Base-by-base conservation (phyloP, 116 monocot species). In the Posidonia oceanica region DNA sequence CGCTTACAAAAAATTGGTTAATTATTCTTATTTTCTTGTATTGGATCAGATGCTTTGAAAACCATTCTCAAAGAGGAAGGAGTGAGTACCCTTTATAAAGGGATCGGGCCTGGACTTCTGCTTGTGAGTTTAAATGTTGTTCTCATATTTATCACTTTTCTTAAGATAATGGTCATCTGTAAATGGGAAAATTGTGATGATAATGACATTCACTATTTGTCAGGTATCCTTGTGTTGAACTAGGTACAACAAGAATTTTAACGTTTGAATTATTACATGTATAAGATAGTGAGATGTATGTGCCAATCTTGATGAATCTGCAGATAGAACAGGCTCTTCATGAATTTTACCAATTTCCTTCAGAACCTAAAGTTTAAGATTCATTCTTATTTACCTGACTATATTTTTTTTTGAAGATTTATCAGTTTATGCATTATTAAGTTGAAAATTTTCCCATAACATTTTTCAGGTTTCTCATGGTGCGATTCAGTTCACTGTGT, bases 41-140 rank as follows among this genome's bases (percentile, higher is more conserved):
- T 70, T 55, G 16, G 58, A 20, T 23, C 44, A 97, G 97, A 97
- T 97, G 92, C 97, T 79, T 81, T 97, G 63, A 85, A 75, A 83
- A 92, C 89, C 52, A 97, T 97, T 71, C 61, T 87, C 38, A 97
- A 76, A 77, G 97, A 97, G 71, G 97, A 96, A 71, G 96, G 96
- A 71, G 88, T 78, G 76, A 77, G 64, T 66, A 89, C 85, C 44
- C 74, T 96, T 69, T 97, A 87, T 77, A 86, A 73, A 80, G 97
- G 97, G 40, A 73, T 92, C 69, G 97, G 86, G 52, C 92, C 97
- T 62, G 85, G 83, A 15, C 85, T 97, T 76, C 63, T 97, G 52
- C 92, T 97, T 82, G 97, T 97, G 85, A 67, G 92, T 70, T 7
- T 38, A 54, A 2, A 53, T 52, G 10, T 16, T 54, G 48, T 68